phyloP scores from a whole-genome alignment of 345 rosid species.

The Acer saccharum region DNA sequence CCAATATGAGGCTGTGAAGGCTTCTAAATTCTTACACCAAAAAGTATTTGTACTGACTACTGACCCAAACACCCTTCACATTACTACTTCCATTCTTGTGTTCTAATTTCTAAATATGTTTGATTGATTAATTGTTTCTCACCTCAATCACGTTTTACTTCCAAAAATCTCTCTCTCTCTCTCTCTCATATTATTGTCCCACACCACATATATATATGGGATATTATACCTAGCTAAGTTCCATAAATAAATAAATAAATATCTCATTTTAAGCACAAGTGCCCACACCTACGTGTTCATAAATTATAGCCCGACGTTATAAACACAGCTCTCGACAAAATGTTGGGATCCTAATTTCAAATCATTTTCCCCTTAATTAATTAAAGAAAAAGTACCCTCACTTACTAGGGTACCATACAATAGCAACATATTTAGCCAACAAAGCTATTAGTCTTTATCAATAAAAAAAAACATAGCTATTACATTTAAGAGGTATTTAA shows the following conservation, averaged over 20 bases:
- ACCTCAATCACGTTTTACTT: constrained; percentile 11
- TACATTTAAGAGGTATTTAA: no score
- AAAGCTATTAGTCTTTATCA: no score
- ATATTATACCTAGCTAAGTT: no score
- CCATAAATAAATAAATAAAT: neutral
- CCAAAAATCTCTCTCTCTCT: neutral
- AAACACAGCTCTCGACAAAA: no score
- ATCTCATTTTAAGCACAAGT: no score
- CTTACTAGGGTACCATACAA: neutral
- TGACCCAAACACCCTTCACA: neutral
- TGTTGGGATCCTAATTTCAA: no score
- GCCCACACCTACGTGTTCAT: no score
- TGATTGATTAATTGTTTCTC: neutral
- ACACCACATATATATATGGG: neutral
- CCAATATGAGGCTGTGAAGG: neutral
- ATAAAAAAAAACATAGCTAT: no score
- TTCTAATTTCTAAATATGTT: no score
- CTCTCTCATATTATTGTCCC: constrained; percentile 15
- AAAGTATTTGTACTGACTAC: neutral
- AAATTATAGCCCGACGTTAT: no score
- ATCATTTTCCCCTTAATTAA: no score
- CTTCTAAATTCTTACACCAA: neutral
- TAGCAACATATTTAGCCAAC: no score
- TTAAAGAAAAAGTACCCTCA: neutral
- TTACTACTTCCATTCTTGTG: neutral